Percentiles rank a stretch among this genome's conserved stretches.
phyloP scores from a whole-genome alignment of 139 green algal genomes.

The Picochlorum costavermella region DNA sequence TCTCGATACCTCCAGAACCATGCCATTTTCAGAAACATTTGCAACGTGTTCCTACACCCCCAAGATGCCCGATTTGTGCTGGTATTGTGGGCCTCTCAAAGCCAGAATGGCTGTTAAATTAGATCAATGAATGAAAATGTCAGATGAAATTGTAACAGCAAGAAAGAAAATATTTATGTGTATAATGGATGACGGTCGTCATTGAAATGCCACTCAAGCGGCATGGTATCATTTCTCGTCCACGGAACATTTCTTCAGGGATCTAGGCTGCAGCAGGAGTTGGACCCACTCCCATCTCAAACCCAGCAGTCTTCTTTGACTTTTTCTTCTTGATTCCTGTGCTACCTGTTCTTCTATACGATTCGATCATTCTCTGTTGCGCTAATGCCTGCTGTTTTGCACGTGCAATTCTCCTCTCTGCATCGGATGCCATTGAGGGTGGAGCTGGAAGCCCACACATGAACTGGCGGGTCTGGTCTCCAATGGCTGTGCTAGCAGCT shows the following conservation, averaged over 20 bases:
- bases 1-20: background rate
- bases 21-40: no score
- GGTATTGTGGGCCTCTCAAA: background rate
- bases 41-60: no score
- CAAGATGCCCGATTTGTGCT: conserved; percentile 6
- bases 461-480: conserved; percentile 30
- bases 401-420: background rate
- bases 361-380: background rate
- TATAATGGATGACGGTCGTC: conserved; percentile 3
- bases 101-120: conserved; percentile 1
- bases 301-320: conserved; percentile 2
- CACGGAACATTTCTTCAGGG: background rate
- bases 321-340: conserved; percentile 13
- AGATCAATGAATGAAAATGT: background rate
- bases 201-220: background rate
- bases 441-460: conserved; percentile 18
- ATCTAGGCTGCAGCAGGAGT: conserved; percentile 9
- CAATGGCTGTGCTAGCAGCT: conserved; percentile 20
- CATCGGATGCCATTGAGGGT: background rate
- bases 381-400: background rate
- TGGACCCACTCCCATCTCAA: conserved; percentile 16
- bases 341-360: background rate
- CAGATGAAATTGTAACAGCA: conserved; percentile 6
- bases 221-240: background rate
- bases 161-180: conserved; percentile 7